Base-by-base conservation (phyloP, 345 rosid genomes). In the Ceriops decandra region DNA sequence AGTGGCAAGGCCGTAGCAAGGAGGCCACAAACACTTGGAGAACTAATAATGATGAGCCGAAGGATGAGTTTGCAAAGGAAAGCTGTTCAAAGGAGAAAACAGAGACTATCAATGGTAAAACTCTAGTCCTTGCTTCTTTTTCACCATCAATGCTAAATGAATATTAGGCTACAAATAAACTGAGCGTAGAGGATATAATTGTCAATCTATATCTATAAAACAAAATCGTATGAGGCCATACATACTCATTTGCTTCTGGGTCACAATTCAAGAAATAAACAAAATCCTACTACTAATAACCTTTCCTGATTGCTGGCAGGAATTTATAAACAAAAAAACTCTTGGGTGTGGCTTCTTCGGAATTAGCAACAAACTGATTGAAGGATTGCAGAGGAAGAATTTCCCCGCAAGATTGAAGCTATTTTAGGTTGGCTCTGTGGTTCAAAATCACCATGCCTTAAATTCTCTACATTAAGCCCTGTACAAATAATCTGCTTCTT, bases 41-140 rank as follows among this genome's bases (percentile, higher is more conserved):
- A 90, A 80, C 75, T 89, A 71, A 90, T 90, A 76, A 83, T 89
- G 96, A 81, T 86, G 88, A 87, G 92, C 78, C 79, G 86, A 32
- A 85, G 86, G 86, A 85, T 82, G 83, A 90, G 97, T 62, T 80
- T 78, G 70, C 83, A 82, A 68, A 82, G 87, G 73, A 87, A 86
- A 80, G 85, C 95, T 57, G 84, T 61, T 70, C 81, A 82, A 69
- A 77, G 76, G 79, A 79, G 82, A 76, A 76, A 81, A 78, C 80
- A 75, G 61, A 79, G 84, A 62, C 79, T 65, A 59, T 82, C 91
- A 69, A 80, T 53, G 91, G 97, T 91, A 84, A 81, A 52, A 60
- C 69, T 65, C 52, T 33, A 66, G 30, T 64, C 64, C 64, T 3
- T 57, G 60, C 60, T 72, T 52, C 60, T 20, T 31, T 81, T 62